phyloP scores from a whole-genome alignment of 2,329 filamentous ascomycete species.

The Colletotrichum simmondsii region DNA sequence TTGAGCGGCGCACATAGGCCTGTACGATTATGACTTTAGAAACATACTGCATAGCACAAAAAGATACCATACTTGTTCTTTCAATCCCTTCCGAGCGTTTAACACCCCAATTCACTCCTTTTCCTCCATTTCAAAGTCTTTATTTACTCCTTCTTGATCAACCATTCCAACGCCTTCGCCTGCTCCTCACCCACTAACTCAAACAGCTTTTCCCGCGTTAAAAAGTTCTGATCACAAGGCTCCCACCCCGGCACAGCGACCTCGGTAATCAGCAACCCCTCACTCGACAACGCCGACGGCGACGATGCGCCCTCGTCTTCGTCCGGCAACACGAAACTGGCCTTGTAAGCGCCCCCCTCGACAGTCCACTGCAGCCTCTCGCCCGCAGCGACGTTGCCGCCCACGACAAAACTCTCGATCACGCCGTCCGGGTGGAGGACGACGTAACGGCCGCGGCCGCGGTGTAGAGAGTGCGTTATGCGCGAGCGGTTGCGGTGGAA shows the following conservation, averaged over 20 bases:
- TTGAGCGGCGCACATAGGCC: not conserved
- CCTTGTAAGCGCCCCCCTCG: conserved; percentile 75
- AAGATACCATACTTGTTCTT: not conserved
- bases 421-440: not conserved
- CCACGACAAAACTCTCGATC: not conserved
- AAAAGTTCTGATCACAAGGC: not conserved
- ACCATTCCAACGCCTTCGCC: not conserved
- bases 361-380: conserved; percentile 77
- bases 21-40: not conserved
- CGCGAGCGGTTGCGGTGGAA: conserved; percentile 73
- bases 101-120: not conserved
- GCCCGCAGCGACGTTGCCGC: conserved; percentile 60
- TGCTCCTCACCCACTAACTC: not conserved
- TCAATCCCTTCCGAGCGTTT: no score
- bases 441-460: conserved; percentile 68
- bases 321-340: conserved; percentile 65
- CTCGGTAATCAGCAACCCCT: not conserved
- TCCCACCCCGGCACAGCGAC: not conserved
- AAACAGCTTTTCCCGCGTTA: not conserved
- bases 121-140: not conserved
- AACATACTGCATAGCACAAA: not conserved
- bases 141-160: not conserved
- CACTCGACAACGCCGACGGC: not conserved
- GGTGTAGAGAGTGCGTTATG: conserved; percentile 74
- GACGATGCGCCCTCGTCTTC: conserved; percentile 48